Evolutionary conservation across 768 basidiomycete species (phyloP).

Genomic region (Pholiota molesta): DNA sequence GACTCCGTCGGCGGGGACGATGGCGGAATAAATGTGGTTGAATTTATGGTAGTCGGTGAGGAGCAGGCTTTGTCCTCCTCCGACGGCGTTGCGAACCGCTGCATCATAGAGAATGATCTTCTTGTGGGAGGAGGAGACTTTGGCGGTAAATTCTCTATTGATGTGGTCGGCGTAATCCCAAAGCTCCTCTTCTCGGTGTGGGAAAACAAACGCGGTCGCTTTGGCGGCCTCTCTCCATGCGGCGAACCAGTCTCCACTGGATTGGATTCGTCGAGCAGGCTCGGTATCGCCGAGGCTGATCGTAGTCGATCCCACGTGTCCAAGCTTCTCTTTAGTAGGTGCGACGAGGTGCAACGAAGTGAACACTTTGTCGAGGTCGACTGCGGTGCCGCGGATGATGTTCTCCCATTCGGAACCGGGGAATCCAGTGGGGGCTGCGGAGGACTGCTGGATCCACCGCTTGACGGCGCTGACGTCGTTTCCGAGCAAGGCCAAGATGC

Average conservation of each 20-base stretch:
- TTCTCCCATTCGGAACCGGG: constrained; percentile 17
- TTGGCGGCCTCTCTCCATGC: constrained; percentile 21
- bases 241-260: constrained; percentile 24
- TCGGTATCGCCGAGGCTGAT: constrained; percentile 15
- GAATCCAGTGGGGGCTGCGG: not conserved
- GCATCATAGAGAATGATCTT: too few relatives aligned
- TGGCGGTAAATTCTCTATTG: constrained; percentile 24
- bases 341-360: constrained; percentile 17
- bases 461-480: too few relatives aligned
- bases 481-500: too few relatives aligned
- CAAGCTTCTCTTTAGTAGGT: constrained; percentile 12
- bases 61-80: too few relatives aligned
- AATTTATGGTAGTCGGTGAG: too few relatives aligned
- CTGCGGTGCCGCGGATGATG: constrained; percentile 24
- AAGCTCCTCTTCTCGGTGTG: constrained; percentile 29
- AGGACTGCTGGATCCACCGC: not conserved
- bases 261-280: constrained; percentile 16
- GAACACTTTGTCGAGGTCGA: constrained; percentile 32
- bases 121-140: constrained; percentile 7
- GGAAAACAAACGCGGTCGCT: constrained; percentile 30
- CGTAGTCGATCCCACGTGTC: constrained; percentile 21
- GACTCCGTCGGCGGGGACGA: too few relatives aligned
- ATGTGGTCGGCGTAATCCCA: constrained; percentile 28
- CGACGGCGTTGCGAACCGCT: too few relatives aligned
- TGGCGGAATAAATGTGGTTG: too few relatives aligned